phyloP scores from a whole-genome alignment of 2,329 filamentous ascomycete species.

The Lachnellula arida region DNA sequence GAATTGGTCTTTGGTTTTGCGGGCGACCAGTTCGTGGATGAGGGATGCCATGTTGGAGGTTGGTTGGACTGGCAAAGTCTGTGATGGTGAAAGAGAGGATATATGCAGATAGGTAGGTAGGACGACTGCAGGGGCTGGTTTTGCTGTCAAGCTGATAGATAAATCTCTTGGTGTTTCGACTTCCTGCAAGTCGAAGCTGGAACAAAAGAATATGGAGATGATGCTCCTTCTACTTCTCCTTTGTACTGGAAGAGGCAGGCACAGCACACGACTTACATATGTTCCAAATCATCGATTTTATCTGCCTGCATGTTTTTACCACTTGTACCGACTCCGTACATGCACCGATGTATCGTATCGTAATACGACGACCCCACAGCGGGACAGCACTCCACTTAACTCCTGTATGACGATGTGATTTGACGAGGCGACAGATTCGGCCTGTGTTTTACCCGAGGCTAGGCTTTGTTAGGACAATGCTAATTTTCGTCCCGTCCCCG shows the following conservation, averaged over 20 bases:
- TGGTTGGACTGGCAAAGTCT: neutral
- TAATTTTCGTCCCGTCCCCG: neutral
- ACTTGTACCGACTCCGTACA: no score
- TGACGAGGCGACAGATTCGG: neutral
- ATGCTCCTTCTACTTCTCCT: no score
- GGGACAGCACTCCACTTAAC: neutral
- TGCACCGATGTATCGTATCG: no score
- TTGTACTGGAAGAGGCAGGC: no score
- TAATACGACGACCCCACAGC: neutral
- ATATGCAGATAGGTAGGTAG: neutral
- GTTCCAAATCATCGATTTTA: no score
- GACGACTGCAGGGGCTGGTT: neutral
- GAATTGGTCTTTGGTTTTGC: neutral
- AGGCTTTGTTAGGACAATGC: neutral
- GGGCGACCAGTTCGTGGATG: slow-evolving; percentile 4
- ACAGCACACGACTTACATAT: no score
- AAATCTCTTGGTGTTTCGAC: no score
- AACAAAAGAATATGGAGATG: no score
- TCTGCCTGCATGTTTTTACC: no score
- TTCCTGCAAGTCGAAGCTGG: no score
- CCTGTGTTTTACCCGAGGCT: neutral
- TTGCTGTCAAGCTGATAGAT: no score
- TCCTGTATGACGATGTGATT: neutral
- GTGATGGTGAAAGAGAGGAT: neutral
- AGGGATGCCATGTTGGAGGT: slow-evolving; percentile 12